Evolutionary conservation across 495 filamentous ascomycete species (phyloP).

Genomic region (Cercophora samala): DNA sequence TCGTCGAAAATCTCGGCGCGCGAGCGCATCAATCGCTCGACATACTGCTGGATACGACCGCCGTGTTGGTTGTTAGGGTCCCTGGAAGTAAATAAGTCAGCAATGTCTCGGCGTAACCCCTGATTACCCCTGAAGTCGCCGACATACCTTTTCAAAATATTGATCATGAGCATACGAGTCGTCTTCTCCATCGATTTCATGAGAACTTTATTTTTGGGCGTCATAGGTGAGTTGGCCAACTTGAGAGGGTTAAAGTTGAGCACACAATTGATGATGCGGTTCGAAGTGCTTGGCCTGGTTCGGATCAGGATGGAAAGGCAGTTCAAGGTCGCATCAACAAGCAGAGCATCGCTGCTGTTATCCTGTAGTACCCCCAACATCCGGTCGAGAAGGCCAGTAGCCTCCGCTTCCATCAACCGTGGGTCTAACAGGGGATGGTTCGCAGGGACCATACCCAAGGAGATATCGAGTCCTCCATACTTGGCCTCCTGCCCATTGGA

Average conservation of each 20-base stretch:
- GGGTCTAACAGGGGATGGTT: conserved; percentile 75
- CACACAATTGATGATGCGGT: conserved; percentile 77
- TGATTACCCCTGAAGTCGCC: background rate
- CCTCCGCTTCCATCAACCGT: conserved; percentile 82
- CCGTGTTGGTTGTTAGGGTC: conserved; percentile 66
- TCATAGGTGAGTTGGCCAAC: conserved; percentile 71
- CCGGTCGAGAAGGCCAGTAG: conserved; percentile 82
- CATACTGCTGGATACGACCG: conserved; percentile 72
- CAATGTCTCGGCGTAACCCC: background rate
- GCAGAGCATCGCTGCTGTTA: conserved; percentile 79
- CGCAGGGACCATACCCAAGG: conserved; percentile 75
- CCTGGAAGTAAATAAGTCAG: conserved; percentile 38
- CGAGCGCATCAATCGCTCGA: conserved; percentile 72
- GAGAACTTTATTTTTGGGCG: conserved; percentile 71
- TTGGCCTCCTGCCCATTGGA: conserved; percentile 79
- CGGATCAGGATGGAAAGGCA: conserved; percentile 76
- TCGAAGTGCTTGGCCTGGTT: conserved; percentile 71
- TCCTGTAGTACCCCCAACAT: conserved; percentile 85
- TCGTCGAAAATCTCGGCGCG: conserved; percentile 75
- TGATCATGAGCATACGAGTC: conserved; percentile 72
- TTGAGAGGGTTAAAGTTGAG: conserved; percentile 90
- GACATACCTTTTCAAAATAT: conserved; percentile 70
- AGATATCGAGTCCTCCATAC: conserved; percentile 82
- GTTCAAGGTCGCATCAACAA: conserved; percentile 90
- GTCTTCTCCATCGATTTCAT: conserved; percentile 94